These are phyloP conservation scores for Ascochyta lentis DNA, from an alignment of 2,329 filamentous ascomycete species.

Conservation along the genomic window DNA sequence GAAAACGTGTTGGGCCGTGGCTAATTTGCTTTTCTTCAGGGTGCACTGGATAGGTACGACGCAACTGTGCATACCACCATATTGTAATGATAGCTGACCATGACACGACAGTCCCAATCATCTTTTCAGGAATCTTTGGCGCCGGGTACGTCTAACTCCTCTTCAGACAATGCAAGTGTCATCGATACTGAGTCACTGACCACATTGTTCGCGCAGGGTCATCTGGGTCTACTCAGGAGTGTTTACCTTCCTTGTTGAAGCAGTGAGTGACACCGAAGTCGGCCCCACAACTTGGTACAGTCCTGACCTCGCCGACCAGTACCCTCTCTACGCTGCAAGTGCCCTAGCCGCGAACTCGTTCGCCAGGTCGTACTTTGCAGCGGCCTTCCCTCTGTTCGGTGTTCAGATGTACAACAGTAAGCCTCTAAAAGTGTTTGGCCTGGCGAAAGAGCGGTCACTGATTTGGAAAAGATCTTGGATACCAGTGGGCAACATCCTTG, in stretches of 20 bases:
- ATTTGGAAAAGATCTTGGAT: constrained; percentile 52
- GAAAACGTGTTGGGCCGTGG: constrained; percentile 53
- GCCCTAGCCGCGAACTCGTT: constrained; percentile 60
- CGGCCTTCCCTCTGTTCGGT: constrained; percentile 56
- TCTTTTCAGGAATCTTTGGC: constrained; percentile 57
- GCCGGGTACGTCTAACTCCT: constrained; percentile 47
- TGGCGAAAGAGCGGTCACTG: constrained; percentile 55
- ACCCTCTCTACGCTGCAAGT: constrained; percentile 58
- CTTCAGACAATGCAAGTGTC: constrained; percentile 27
- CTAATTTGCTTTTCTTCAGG: constrained; percentile 45
- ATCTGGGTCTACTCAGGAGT: constrained; percentile 82
- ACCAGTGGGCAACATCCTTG: constrained; percentile 58
- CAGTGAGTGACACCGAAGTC: constrained; percentile 48
- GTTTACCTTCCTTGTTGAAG: constrained; percentile 84
- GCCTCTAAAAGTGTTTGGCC: constrained; percentile 39
- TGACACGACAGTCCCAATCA: constrained; percentile 54
- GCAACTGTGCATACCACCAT: constrained; percentile 27
- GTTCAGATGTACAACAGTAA: constrained; percentile 61
- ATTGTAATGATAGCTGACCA: constrained; percentile 43
- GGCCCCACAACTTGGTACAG: constrained; percentile 24
- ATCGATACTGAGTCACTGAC: constrained; percentile 42
- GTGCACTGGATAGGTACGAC: constrained; percentile 59
- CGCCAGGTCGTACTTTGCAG: constrained; percentile 57
- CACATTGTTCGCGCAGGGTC: constrained; percentile 57
- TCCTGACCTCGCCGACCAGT: constrained; percentile 45